Conservation (phyloP, 202 grass and related monocot genomes). For the Carex sylvatica region DNA sequence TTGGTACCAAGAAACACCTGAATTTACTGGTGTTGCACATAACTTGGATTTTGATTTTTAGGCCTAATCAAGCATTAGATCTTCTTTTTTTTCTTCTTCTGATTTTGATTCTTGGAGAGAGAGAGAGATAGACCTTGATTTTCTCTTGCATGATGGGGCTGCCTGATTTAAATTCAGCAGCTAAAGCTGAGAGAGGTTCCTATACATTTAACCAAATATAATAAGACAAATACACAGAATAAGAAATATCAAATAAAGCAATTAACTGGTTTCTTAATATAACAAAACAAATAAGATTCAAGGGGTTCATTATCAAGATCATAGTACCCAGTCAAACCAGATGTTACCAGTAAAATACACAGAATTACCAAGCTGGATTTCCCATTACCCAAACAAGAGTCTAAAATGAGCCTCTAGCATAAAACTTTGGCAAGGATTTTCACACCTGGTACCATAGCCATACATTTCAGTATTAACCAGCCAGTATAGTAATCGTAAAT, state of each 20-base stretch:
- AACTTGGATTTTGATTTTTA: not conserved
- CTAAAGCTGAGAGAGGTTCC: constrained; percentile 92
- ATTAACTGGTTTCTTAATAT: not conserved
- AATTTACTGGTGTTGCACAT: not conserved
- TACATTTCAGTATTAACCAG: not conserved
- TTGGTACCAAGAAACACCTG: constrained; percentile 6
- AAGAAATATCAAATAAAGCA: not conserved
- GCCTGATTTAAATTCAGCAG: constrained; percentile 74
- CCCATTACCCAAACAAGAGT: not conserved
- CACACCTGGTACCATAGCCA: not conserved
- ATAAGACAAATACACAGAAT: constrained; percentile 5
- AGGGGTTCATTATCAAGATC: constrained; percentile 11
- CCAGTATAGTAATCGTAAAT: not conserved
- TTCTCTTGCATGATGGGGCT: constrained; percentile 89
- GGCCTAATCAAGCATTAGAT: not conserved
- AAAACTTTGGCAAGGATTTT: not conserved
- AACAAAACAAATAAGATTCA: constrained; percentile 9
- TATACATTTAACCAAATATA: constrained; percentile 38
- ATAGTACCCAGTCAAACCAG: not conserved
- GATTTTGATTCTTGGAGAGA: not conserved
- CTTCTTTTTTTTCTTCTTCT: constrained; percentile 37
- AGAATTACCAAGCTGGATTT: not conserved
- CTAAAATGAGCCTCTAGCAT: not conserved
- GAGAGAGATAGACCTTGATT: constrained; percentile 66
- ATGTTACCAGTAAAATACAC: not conserved